Evolutionary conservation across 1,139 yeast genomes (phyloP).

Genomic region (Pichia sp.): DNA sequence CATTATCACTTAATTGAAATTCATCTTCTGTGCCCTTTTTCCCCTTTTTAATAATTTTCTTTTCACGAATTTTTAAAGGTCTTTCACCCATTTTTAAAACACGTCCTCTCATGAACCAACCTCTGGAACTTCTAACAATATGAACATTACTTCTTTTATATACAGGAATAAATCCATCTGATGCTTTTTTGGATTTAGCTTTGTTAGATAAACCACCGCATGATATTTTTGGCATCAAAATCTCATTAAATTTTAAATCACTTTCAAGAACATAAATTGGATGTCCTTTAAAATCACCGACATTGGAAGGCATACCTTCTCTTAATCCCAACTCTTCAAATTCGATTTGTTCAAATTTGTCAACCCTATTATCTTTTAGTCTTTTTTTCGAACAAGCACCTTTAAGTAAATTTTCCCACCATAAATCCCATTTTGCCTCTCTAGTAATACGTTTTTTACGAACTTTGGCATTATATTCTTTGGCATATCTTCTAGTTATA

Average conservation of each 20-base stretch:
- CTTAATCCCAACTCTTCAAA: slow-evolving; percentile 57
- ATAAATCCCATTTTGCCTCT: slow-evolving; percentile 48
- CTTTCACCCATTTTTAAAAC: slow-evolving; percentile 63
- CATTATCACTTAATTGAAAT: slow-evolving; percentile 31
- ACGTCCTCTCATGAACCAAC: slow-evolving; percentile 84
- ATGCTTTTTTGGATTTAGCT: slow-evolving; percentile 29
- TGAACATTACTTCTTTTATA: slow-evolving; percentile 64
- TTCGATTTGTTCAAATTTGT: slow-evolving; percentile 64
- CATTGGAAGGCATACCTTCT: slow-evolving; percentile 84
- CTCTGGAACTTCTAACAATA: slow-evolving; percentile 61
- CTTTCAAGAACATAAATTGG: slow-evolving; percentile 80
- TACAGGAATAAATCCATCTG: slow-evolving; percentile 43
- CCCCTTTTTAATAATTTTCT: slow-evolving; percentile 12
- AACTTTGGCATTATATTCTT: slow-evolving; percentile 64
- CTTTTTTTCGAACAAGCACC: slow-evolving; percentile 32
- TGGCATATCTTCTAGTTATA: slow-evolving; percentile 78
- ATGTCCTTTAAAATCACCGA: slow-evolving; percentile 79
- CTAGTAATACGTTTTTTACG: slow-evolving; percentile 65
- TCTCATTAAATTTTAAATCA: slow-evolving; percentile 66
- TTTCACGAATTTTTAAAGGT: slow-evolving; percentile 43
- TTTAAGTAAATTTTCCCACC: slow-evolving; percentile 51
- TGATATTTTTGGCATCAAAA: slow-evolving; percentile 60
- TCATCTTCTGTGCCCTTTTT: slow-evolving; percentile 23
- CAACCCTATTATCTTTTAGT: slow-evolving; percentile 40
- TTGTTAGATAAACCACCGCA: slow-evolving; percentile 65